Evolutionary conservation across 2,329 filamentous ascomycete genomes (phyloP).

Genomic region (Fusarium sp.): DNA sequence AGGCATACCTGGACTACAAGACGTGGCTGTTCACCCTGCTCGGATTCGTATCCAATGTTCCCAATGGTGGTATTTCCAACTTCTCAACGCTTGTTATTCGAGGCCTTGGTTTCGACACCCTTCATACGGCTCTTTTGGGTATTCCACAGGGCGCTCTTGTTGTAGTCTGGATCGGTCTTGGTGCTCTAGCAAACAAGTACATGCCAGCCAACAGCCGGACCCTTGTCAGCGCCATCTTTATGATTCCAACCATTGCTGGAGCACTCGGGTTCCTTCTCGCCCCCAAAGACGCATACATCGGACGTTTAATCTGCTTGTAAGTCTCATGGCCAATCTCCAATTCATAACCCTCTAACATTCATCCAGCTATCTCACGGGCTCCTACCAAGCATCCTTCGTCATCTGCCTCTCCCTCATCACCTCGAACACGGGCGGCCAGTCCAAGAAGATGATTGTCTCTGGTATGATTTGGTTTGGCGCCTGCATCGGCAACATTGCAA

Average conservation of each 20-base stretch:
- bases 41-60: constrained; percentile 65
- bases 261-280: constrained; percentile 70
- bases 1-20: constrained; percentile 70
- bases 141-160: constrained; percentile 56
- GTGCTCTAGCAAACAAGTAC: constrained; percentile 54
- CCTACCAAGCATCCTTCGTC: constrained; percentile 57
- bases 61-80: constrained; percentile 71
- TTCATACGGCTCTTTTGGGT: constrained; percentile 54
- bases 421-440: constrained; percentile 66
- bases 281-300: constrained; percentile 61
- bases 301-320: constrained; percentile 67
- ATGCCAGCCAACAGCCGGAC: constrained; percentile 63
- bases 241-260: constrained; percentile 70
- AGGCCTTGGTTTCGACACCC: constrained; percentile 64
- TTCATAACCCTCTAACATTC: neutral
- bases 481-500: constrained; percentile 71
- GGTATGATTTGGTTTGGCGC: constrained; percentile 71
- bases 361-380: constrained; percentile 52
- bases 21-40: constrained; percentile 69
- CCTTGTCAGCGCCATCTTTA: constrained; percentile 66
- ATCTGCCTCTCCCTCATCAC: constrained; percentile 60
- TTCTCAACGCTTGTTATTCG: constrained; percentile 72
- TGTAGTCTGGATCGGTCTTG: constrained; percentile 57
- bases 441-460: constrained; percentile 74
- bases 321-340: constrained; percentile 7